phyloP scores from a whole-genome alignment of 2,329 filamentous ascomycete genomes.

The Sphaerostilbella broomeana region DNA sequence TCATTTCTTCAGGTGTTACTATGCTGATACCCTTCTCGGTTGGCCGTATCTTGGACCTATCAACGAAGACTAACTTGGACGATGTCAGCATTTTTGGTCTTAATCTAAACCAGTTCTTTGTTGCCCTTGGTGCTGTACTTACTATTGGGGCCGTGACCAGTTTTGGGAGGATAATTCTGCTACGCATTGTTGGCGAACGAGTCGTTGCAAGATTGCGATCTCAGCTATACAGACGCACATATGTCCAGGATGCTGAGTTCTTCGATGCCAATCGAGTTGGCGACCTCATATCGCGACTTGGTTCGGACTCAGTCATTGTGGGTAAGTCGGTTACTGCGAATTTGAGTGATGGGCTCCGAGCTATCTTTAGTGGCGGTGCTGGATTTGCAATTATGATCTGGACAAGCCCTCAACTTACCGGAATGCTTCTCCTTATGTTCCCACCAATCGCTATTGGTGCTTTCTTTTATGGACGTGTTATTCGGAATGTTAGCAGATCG shows the following conservation, averaged over 20 bases:
- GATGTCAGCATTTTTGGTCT: slow-evolving; percentile 73
- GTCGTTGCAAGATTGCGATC: slow-evolving; percentile 87
- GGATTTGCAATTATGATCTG: slow-evolving; percentile 94
- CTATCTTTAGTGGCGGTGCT: slow-evolving; percentile 81
- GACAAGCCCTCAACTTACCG: slow-evolving; percentile 84
- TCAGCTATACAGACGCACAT: slow-evolving; percentile 83
- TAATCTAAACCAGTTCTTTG: slow-evolving; percentile 81
- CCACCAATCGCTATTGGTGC: slow-evolving; percentile 86
- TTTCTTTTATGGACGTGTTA: slow-evolving; percentile 83
- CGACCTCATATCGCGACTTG: slow-evolving; percentile 89
- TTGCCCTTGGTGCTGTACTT: slow-evolving; percentile 68
- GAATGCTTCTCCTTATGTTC: slow-evolving; percentile 77
- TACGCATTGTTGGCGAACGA: slow-evolving; percentile 89
- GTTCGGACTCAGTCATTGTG: slow-evolving; percentile 94
- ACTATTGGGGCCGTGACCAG: slow-evolving; percentile 82
- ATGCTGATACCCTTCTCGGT: slow-evolving; percentile 97
- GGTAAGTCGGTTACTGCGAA: slow-evolving; percentile 99
- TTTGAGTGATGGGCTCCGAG: slow-evolving; percentile 87
- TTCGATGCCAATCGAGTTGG: slow-evolving; percentile 97
- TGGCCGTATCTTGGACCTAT: slow-evolving; percentile 88
- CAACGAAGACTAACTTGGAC: slow-evolving; percentile 64
- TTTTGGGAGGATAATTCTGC: slow-evolving; percentile 86
- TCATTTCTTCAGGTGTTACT: slow-evolving; percentile 85
- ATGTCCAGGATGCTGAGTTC: slow-evolving; percentile 96
- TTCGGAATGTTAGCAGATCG: slow-evolving; percentile 81